phyloP scores from a whole-genome alignment of 169 alveolate species.

The Babesia ovata region DNA sequence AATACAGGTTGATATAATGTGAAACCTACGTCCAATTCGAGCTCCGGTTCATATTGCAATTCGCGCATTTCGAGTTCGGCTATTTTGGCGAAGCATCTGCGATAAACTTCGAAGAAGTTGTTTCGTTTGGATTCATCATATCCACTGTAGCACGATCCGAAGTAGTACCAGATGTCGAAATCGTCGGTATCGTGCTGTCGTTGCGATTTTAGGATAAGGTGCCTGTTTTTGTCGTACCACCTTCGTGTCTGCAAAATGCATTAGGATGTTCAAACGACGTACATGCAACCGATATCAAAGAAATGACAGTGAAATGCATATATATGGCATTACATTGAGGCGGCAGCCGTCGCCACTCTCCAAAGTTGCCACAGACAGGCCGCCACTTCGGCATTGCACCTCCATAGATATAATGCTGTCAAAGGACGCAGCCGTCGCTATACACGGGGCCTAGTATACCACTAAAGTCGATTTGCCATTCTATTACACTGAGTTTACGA shows the following conservation, averaged over 20 bases:
- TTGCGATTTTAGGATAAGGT: constrained; percentile 20
- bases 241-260: constrained; percentile 10
- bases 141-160: constrained; percentile 43
- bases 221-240: constrained; percentile 45
- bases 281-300: too few species aligned
- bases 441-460: background rate
- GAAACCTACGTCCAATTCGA: constrained; percentile 14
- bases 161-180: constrained; percentile 40
- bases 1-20: background rate
- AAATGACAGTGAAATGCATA: too few species aligned
- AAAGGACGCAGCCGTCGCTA: too few species aligned
- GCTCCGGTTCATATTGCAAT: constrained; percentile 7
- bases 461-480: background rate
- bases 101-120: constrained; percentile 29
- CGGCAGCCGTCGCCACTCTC: too few species aligned
- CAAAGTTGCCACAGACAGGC: too few species aligned
- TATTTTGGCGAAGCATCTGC: constrained; percentile 25
- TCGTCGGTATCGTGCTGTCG: constrained; percentile 10
- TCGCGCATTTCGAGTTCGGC: constrained; percentile 26
- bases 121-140: constrained; percentile 37
- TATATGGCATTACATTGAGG: too few species aligned
- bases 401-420: too few species aligned
- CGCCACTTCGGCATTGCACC: too few species aligned
- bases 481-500: background rate
- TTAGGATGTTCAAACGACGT: background rate